Evolutionary conservation across 108 stramenopile genomes (phyloP).

Genomic region (Discostella stelligeroides): DNA sequence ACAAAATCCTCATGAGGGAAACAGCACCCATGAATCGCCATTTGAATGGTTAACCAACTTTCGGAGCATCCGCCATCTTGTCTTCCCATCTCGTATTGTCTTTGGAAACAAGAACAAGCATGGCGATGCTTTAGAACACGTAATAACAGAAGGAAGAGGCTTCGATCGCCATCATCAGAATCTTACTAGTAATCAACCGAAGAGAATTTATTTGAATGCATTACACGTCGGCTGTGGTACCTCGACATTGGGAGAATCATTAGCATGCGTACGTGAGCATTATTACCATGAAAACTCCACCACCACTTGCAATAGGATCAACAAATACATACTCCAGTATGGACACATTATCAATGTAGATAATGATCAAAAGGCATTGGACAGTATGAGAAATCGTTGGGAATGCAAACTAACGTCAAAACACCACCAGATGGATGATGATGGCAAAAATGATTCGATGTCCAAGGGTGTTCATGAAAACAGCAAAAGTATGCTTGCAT

Average conservation of each 20-base stretch:
- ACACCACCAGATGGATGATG: neutral
- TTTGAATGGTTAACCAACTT: constrained; percentile 57
- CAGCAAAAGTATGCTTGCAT: constrained; percentile 13
- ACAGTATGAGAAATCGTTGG: constrained; percentile 71
- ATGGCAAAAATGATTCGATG: too few species aligned
- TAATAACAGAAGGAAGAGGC: neutral
- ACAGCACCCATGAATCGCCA: constrained; percentile 17
- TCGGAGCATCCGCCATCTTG: constrained; percentile 32
- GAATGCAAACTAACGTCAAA: neutral
- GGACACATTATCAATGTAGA: constrained; percentile 72
- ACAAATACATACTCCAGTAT: constrained; percentile 33
- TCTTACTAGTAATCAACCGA: neutral
- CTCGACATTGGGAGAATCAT: constrained; percentile 71
- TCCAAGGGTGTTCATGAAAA: too few species aligned
- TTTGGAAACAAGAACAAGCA: neutral
- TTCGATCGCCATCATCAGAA: too few species aligned
- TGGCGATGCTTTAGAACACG: neutral
- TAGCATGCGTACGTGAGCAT: constrained; percentile 39
- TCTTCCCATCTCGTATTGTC: constrained; percentile 35
- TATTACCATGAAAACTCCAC: neutral
- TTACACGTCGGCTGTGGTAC: constrained; percentile 84
- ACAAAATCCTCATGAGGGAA: neutral
- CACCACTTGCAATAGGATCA: neutral
- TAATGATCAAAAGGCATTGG: constrained; percentile 57
- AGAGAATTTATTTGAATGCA: constrained; percentile 39